Evolutionary conservation across 805 yeast genomes (phyloP), one percentile per base, ranked within the genome.

Genomic region (Saccharomycopsis babjevae): DNA sequence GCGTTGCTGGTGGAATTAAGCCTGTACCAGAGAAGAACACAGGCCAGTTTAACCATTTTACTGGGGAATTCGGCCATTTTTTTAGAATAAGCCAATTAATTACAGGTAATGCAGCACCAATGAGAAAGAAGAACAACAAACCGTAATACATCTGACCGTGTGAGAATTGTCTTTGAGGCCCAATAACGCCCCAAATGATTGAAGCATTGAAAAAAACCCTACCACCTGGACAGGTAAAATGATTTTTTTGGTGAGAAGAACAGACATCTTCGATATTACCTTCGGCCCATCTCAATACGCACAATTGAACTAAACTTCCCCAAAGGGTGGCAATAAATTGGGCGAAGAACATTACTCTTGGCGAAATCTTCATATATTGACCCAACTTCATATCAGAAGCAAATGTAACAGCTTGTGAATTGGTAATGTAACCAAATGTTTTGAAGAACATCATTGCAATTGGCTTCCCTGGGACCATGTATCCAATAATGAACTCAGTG

Each of bases 1-100:
- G 81, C 13, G 89, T 83, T n/a, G 86, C 86, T 38, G 91, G 89
- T 18, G 91, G 89, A 67, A 84, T 78, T 64, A 76, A 72, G 40
- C 83, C 83, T 15, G 78, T 67, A 18, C 79, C 76, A 32, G 76
- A 73, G 66, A 86, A 76, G 39, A 87, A 82, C 20, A 83, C 82
- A 0, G 88, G 85, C 69, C 88, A 85, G 64, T 84, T 85, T 66
- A 84, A 72, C 64, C 77, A 77, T 46, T 72, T 68, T 32, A 75
- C 61, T 15, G 57, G 75, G 15, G 76, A 72, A 38, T 70, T 67
- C 43, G 81, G 82, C 68, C 71, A 67, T 56, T 68, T 67, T 64
- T 68, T 68, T 52, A 75, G 70, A 63, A 73, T 64, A 5, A 69
- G 42, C 76, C 77, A 78, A 54, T 72, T 72, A 11, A 75, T 73